Evolutionary conservation across 2,329 filamentous ascomycete species (phyloP).

Genomic region (Arthrinium phaeospermum): DNA sequence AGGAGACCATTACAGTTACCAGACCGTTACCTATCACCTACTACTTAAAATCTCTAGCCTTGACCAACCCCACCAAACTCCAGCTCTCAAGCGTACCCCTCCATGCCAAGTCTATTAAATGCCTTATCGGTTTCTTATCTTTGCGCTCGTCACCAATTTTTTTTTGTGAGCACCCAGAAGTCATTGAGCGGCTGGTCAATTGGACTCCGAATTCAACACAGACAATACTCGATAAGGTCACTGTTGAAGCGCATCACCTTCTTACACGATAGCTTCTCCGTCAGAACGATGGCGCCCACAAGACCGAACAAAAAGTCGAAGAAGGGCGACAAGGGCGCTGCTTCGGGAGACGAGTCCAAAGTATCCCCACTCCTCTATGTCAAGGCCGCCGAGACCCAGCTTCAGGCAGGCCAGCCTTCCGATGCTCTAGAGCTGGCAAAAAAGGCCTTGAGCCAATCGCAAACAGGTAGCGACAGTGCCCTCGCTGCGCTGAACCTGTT

Average conservation of each 20-base stretch:
- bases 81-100: neutral
- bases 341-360: slow-evolving; percentile 28
- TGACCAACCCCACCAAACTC: neutral
- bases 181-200: neutral
- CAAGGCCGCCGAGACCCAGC: slow-evolving; percentile 39
- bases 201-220: neutral
- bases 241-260: neutral
- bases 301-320: slow-evolving; percentile 41
- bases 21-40: too few relatives aligned
- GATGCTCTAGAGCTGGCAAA: slow-evolving; percentile 37
- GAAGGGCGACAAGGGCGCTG: slow-evolving; percentile 34
- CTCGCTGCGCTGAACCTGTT: slow-evolving; percentile 76
- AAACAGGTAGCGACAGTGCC: slow-evolving; percentile 50
- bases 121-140: slow-evolving; percentile 8
- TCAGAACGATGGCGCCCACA: slow-evolving; percentile 37
- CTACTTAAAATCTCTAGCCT: neutral
- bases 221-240: neutral
- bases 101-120: neutral
- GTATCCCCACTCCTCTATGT: slow-evolving; percentile 39
- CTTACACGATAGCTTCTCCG: neutral
- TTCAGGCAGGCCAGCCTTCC: slow-evolving; percentile 38
- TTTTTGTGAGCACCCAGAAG: neutral
- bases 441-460: slow-evolving; percentile 36
- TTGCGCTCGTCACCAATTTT: slow-evolving; percentile 7
- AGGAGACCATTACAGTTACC: too few relatives aligned